phyloP scores from a whole-genome alignment of 306 rosid species.

The Styphnolobium japonicum region DNA sequence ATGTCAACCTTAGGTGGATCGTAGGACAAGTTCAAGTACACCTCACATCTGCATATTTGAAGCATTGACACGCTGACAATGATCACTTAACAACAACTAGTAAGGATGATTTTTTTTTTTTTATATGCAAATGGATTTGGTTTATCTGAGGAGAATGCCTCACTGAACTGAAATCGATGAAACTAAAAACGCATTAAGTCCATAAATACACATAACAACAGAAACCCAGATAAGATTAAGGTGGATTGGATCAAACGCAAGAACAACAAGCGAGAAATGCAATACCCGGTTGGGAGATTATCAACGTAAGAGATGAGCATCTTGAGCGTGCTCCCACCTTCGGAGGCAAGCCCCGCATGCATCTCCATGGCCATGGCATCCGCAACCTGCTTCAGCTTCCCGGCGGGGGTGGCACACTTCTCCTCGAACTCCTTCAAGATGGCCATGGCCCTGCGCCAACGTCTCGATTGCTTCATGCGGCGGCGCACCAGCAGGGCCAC shows the following conservation, averaged over 20 bases:
- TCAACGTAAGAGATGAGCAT: conserved; percentile 82
- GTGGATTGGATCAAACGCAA: conserved; percentile 13
- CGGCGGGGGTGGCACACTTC: conserved; percentile 62
- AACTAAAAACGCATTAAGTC: background rate
- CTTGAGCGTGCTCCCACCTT: conserved; percentile 90
- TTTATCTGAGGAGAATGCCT: too few relatives aligned
- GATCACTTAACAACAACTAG: background rate
- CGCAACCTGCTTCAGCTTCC: conserved; percentile 63
- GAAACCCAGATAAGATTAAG: background rate
- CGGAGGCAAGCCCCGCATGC: conserved; percentile 95
- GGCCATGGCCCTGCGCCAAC: conserved; percentile 53
- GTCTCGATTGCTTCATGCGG: conserved; percentile 40
- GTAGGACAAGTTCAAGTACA: too few relatives aligned
- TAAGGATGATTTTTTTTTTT: background rate
- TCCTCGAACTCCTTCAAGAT: conserved; percentile 73
- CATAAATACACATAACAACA: background rate
- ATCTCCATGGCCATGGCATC: conserved; percentile 88
- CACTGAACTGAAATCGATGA: background rate
- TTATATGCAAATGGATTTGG: background rate
- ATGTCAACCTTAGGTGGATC: too few relatives aligned
- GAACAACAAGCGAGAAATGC: background rate
- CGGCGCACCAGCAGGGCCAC: conserved; percentile 55
- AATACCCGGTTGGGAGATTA: conserved; percentile 85
- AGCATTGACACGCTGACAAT: too few relatives aligned
- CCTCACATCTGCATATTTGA: too few relatives aligned